Percentiles rank a stretch among this genome's conserved stretches.
Conservation (phyloP, 805 yeast species). For the Saccharomycopsis olivae region DNA sequence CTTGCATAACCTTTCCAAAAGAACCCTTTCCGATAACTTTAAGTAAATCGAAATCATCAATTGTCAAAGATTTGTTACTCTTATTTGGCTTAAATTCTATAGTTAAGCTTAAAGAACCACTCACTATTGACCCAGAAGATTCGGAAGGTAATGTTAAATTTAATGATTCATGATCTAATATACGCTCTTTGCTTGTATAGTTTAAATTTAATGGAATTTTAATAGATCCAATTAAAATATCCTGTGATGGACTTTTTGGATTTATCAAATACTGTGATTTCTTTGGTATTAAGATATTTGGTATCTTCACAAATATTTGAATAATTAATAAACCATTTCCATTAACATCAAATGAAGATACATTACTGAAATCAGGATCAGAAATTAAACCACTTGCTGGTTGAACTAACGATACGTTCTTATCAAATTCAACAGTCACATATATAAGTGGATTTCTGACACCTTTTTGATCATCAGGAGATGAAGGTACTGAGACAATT, state of each 20-base stretch:
- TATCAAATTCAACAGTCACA: slow-evolving; percentile 88
- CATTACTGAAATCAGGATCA: slow-evolving; percentile 76
- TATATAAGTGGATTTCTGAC: slow-evolving; percentile 62
- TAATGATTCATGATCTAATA: slow-evolving; percentile 57
- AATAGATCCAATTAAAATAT: slow-evolving; percentile 66
- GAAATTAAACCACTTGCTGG: slow-evolving; percentile 76
- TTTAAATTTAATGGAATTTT: slow-evolving; percentile 48
- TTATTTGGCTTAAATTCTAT: slow-evolving; percentile 61
- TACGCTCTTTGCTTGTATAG: slow-evolving; percentile 40
- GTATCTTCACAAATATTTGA: slow-evolving; percentile 72
- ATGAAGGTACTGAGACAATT: slow-evolving; percentile 33
- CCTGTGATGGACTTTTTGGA: slow-evolving; percentile 34
- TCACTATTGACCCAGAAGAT: background rate
- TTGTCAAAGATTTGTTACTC: slow-evolving; percentile 53
- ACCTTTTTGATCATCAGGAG: slow-evolving; percentile 18
- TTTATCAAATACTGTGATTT: slow-evolving; percentile 22
- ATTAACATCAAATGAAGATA: slow-evolving; percentile 83
- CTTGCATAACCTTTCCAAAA: slow-evolving; percentile 98
- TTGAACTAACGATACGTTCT: slow-evolving; percentile 80
- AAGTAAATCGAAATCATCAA: slow-evolving; percentile 85
- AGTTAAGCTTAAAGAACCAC: slow-evolving; percentile 47
- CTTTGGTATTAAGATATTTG: slow-evolving; percentile 46
- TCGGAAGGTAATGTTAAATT: slow-evolving; percentile 21
- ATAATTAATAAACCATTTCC: slow-evolving; percentile 56
- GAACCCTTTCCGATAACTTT: slow-evolving; percentile 98